Evolutionary conservation across 116 monocot genomes (phyloP).

Genomic region (Iris pallida): DNA sequence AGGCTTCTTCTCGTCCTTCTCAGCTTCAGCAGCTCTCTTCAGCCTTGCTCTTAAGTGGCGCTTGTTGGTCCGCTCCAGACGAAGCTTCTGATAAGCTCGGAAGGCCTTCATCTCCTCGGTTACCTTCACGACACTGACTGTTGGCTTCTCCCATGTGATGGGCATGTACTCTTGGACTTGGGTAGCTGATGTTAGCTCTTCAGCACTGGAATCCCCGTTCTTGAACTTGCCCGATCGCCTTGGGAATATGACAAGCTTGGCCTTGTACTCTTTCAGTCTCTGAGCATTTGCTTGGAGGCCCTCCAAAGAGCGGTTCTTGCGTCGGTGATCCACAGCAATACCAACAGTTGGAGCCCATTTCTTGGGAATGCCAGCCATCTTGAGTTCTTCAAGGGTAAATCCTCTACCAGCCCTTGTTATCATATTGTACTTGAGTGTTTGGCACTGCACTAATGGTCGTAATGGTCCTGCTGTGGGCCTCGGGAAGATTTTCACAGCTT

Average conservation of each 20-base stretch:
- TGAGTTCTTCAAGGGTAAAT: conserved; percentile 45
- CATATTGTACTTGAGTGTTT: conserved; percentile 42
- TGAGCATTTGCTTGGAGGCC: conserved; percentile 53
- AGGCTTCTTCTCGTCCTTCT: conserved; percentile 52
- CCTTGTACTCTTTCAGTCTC: conserved; percentile 54
- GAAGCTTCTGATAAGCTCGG: conserved; percentile 23
- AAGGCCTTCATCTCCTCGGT: conserved; percentile 40
- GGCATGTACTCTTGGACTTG: conserved; percentile 37
- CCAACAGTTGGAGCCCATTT: too few relatives aligned
- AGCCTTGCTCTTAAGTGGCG: conserved; percentile 28
- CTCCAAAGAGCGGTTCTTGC: conserved; percentile 49
- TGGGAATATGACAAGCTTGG: conserved; percentile 53
- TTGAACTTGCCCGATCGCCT: conserved; percentile 39
- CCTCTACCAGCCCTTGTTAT: too few relatives aligned
- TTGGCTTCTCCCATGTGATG: conserved; percentile 28
- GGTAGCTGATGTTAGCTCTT: conserved; percentile 40
- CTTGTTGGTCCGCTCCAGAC: conserved; percentile 35
- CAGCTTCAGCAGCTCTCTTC: conserved; percentile 47
- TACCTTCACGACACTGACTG: conserved; percentile 32
- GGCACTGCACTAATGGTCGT: conserved; percentile 35
- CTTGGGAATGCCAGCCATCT: conserved; percentile 43
- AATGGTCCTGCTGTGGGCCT: conserved; percentile 39
- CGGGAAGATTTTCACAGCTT: conserved; percentile 38
- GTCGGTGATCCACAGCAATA: conserved; percentile 50
- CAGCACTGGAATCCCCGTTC: conserved; percentile 38